phyloP scores from a whole-genome alignment of 257 asterid genomes.

The Pogostemon cablin region DNA sequence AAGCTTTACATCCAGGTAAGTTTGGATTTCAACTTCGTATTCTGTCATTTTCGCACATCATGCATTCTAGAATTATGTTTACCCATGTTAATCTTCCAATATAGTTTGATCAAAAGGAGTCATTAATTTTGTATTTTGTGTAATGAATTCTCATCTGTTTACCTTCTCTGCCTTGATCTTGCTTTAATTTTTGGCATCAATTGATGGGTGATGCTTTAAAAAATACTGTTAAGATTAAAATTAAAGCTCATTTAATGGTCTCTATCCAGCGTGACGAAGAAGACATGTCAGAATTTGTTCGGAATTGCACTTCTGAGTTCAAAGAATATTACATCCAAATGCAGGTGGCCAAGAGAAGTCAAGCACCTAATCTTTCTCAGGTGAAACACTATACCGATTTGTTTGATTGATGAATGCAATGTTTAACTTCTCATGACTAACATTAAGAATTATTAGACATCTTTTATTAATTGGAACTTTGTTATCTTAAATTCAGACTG shows the following conservation, averaged over 20 bases:
- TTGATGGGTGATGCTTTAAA: too few species aligned
- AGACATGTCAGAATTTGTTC: slow-evolving; percentile 77
- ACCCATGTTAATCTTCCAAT: neutral
- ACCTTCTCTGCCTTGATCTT: too few species aligned
- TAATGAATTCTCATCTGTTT: neutral
- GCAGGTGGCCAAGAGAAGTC: slow-evolving; percentile 99
- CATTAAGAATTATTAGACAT: neutral
- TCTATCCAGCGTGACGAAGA: slow-evolving; percentile 84
- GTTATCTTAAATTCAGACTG: neutral
- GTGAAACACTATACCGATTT: slow-evolving; percentile 40
- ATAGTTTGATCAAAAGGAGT: neutral
- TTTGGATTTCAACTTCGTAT: slow-evolving; percentile 16
- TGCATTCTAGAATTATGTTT: slow-evolving; percentile 1
- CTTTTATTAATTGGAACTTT: neutral
- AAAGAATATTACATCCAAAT: slow-evolving; percentile 95
- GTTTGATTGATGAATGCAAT: slow-evolving; percentile 18
- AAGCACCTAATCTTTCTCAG: slow-evolving; percentile 89
- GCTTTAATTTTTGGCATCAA: too few species aligned
- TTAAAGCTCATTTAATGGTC: neutral
- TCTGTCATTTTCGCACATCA: slow-evolving; percentile 4
- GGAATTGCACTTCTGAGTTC: slow-evolving; percentile 74
- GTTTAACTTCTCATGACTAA: neutral
- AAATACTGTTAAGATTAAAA: too few species aligned
- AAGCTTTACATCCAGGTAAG: slow-evolving; percentile 55
- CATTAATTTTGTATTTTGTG: slow-evolving; percentile 14